phyloP scores from a whole-genome alignment of 1,284 basidiomycete genomes.

The Rhodotorula glutinis region DNA sequence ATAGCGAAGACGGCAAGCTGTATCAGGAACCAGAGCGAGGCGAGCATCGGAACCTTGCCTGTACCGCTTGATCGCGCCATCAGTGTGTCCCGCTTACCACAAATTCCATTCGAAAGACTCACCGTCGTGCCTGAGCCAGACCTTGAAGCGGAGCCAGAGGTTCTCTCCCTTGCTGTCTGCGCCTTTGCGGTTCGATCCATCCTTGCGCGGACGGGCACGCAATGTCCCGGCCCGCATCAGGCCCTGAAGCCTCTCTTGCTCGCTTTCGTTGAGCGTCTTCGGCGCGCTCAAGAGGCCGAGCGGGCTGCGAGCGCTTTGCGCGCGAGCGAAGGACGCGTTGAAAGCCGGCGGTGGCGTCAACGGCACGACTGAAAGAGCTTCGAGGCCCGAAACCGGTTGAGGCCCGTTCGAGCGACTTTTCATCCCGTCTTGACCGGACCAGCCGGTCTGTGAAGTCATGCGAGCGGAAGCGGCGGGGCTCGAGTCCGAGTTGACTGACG shows the following conservation, averaged over 20 bases:
- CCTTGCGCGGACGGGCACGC: conserved; percentile 4
- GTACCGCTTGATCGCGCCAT: not conserved
- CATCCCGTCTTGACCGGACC: too few relatives aligned
- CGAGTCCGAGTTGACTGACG: not conserved
- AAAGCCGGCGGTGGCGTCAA: conserved; percentile 4
- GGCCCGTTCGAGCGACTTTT: too few relatives aligned
- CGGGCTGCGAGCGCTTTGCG: conserved; percentile 3
- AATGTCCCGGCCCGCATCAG: conserved; percentile 61
- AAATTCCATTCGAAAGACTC: conserved; percentile 3
- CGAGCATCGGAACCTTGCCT: not conserved
- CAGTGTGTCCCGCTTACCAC: too few relatives aligned
- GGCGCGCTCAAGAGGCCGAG: not conserved
- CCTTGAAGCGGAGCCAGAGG: conserved; percentile 54
- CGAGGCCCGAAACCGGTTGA: not conserved
- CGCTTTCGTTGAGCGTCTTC: conserved; percentile 61
- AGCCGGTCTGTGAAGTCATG: not conserved
- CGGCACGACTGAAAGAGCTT: not conserved
- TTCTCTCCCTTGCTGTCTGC: conserved; percentile 43
- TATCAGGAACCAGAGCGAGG: conserved; percentile 59
- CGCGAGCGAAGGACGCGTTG: conserved; percentile 2
- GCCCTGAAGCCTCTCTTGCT: conserved; percentile 70
- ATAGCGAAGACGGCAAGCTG: conserved; percentile 69
- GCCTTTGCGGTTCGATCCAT: conserved; percentile 32
- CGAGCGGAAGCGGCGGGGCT: not conserved
- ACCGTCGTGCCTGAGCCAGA: conserved; percentile 89